Evolutionary conservation across 768 basidiomycete species (phyloP), one percentile per base, ranked within the genome.

Genomic region (Lactarius deliciosus): DNA sequence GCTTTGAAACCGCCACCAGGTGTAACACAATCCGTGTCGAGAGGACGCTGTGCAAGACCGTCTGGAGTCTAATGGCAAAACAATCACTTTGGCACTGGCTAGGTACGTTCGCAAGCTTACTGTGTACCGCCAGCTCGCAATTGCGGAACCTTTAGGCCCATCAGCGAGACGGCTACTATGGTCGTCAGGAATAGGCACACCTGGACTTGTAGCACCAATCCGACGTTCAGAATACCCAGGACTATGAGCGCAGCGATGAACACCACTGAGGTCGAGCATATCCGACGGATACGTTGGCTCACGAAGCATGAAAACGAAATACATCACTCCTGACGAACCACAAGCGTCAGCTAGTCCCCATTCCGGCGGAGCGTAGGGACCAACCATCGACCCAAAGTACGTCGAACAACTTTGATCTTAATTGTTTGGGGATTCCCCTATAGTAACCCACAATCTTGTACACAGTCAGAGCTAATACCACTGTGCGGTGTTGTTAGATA

Each of bases 281-380:
- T 15, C n/a, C n/a, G n/a, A n/a, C 18, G n/a, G 10, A 13, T 8
- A 55, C 40, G 56, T 15, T 50, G 47, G 15, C 66, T 63, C 36
- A 69, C 63, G 34, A 28, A 68, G 32, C 69, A 69, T 64, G 66
- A 68, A 68, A n/a, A 69, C 55, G 18, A 68, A 69, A 59, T 69
- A 69, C 5, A 69, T 68, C 7, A 64, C 36, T 11, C 69, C 69
- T 69, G 16, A 15, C 5, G 36, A 68, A 60, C 10, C 10, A 16
- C 10, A 32, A 28, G 0, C 9, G 10, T 66, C 25, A 58, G 38
- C 41, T 5, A 9, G n/a, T 32, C 2, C 25, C 5, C 50, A 34
- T 34, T 34, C 38, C 11, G 50, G 40, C 4, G 18, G 10, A 13
- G 20, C 22, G n/a, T 38, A n/a, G 10, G 18, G 56, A 45, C 10